Evolutionary conservation across 2,329 filamentous ascomycete genomes (phyloP).

Genomic region (Trichoderma simmonsii): DNA sequence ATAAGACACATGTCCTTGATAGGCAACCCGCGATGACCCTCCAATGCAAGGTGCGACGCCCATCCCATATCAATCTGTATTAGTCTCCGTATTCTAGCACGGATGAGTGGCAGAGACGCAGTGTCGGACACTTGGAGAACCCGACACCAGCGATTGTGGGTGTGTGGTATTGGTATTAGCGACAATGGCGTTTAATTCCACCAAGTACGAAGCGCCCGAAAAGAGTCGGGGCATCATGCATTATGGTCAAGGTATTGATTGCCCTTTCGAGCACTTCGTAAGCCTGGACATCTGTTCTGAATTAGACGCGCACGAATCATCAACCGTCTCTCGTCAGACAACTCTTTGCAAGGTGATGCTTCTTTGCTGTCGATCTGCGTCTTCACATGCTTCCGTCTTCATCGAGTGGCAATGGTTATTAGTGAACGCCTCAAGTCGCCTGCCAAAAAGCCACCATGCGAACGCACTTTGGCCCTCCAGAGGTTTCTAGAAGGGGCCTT

Average conservation of each 20-base stretch:
- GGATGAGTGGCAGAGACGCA: background rate
- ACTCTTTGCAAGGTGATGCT: background rate
- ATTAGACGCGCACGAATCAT: background rate
- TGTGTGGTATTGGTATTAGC: background rate
- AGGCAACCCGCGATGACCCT: background rate
- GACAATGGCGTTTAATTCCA: conserved; percentile 1
- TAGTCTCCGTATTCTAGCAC: background rate
- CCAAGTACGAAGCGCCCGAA: background rate
- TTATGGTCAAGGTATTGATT: background rate
- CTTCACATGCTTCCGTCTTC: background rate
- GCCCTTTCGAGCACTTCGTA: background rate
- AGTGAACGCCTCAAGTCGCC: background rate
- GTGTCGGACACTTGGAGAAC: conserved; percentile 1
- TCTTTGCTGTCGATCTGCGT: background rate
- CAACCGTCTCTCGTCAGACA: background rate
- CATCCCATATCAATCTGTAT: conserved; percentile 8
- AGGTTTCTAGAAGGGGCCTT: background rate
- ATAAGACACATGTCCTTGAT: background rate
- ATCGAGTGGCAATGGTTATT: background rate
- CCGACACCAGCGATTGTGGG: conserved; percentile 11
- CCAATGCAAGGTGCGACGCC: background rate
- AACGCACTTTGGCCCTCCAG: background rate
- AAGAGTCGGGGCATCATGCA: background rate
- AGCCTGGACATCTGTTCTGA: background rate
- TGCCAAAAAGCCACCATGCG: background rate